Percentiles rank a stretch among this genome's conserved stretches.
These are phyloP conservation scores for Linaria vulgaris DNA, from an alignment of 257 asterid genomes.

Conservation along the genomic window DNA sequence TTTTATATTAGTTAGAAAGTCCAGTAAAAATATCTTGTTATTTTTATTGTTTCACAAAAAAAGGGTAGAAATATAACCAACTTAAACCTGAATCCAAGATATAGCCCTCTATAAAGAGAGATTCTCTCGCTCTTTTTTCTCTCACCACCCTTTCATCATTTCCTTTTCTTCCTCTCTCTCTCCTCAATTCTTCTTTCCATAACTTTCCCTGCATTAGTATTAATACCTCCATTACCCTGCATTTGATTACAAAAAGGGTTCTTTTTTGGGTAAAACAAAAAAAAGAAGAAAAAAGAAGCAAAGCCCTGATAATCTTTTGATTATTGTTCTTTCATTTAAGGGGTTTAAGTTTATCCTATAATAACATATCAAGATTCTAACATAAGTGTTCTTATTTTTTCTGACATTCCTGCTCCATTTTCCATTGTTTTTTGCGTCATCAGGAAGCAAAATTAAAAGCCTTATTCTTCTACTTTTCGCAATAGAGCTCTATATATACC, in stretches of 20 bases:
- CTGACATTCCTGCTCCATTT: constrained; percentile 68
- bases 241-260: neutral
- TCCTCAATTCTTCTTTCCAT: constrained; percentile 14
- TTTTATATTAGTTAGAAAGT: constrained; percentile 11
- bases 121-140: constrained; percentile 37
- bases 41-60: no score
- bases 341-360: constrained; percentile 17
- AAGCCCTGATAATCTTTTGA: neutral
- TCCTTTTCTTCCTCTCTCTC: constrained; percentile 25
- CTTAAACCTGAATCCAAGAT: constrained; percentile 39
- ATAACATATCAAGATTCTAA: constrained; percentile 16
- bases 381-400: constrained; percentile 23
- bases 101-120: constrained; percentile 53
- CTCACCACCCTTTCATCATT: constrained; percentile 32
- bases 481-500: constrained; percentile 30
- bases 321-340: constrained; percentile 19
- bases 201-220: constrained; percentile 9
- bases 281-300: no score
- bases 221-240: constrained; percentile 20
- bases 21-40: neutral
- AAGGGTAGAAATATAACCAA: constrained; percentile 16
- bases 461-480: constrained; percentile 44
- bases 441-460: constrained; percentile 46
- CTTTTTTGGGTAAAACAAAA: constrained; percentile 20
- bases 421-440: constrained; percentile 51